Evolutionary conservation across 441 rosid species (phyloP).

Genomic region (Populus hybrid): DNA sequence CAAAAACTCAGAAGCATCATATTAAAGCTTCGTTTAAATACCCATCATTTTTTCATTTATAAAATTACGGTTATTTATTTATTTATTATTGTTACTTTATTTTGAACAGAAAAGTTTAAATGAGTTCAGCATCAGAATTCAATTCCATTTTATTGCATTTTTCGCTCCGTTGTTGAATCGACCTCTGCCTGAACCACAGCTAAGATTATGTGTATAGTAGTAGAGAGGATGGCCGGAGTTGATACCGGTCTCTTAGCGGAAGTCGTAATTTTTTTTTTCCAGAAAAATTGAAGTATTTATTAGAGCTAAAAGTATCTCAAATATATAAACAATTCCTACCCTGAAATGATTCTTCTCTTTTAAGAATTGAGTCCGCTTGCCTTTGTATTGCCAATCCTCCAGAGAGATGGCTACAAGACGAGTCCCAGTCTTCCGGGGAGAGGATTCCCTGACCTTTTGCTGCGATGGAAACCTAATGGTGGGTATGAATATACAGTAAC

Average conservation of each 20-base stretch:
- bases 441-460: slow-evolving; percentile 8
- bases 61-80: background rate
- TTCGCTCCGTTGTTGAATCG: background rate
- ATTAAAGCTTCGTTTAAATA: background rate
- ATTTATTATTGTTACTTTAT: background rate
- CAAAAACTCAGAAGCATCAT: background rate
- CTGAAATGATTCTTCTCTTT: background rate
- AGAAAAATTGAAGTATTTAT: background rate
- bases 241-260: background rate
- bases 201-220: background rate
- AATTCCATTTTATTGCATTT: background rate
- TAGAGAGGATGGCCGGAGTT: background rate
- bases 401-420: background rate
- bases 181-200: background rate
- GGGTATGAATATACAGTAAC: slow-evolving; percentile 24
- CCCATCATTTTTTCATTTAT: background rate
- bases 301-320: slow-evolving; percentile 6
- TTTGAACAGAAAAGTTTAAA: background rate
- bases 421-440: background rate
- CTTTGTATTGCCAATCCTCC: background rate
- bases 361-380: background rate
- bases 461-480: slow-evolving; percentile 17
- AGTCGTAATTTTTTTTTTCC: background rate
- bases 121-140: background rate
- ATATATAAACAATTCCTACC: slow-evolving; percentile 14